These are phyloP conservation scores for Sanguinoderma infundibulare DNA, from an alignment of 1,284 basidiomycete species.

Conservation along the genomic window DNA sequence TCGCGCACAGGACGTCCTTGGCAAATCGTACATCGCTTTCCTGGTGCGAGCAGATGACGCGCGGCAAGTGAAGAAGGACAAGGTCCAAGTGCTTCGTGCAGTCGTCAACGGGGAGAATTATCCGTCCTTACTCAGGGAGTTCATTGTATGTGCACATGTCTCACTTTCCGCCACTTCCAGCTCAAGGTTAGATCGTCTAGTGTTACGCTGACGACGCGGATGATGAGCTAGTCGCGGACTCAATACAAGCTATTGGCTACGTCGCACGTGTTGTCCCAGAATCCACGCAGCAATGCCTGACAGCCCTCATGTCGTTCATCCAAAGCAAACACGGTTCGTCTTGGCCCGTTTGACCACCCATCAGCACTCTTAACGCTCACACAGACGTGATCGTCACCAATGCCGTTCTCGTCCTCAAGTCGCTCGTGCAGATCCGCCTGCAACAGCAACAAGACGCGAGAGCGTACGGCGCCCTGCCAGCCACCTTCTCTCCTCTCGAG, in stretches of 20 bases:
- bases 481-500: constrained; percentile 54
- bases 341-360: not conserved
- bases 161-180: not conserved
- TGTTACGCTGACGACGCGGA: constrained; percentile 79
- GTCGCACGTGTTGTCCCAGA: constrained; percentile 73
- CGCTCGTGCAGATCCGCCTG: constrained; percentile 75
- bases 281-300: constrained; percentile 72
- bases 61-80: constrained; percentile 67
- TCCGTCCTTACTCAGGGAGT: constrained; percentile 74
- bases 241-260: constrained; percentile 79
- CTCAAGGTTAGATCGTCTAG: constrained; percentile 41
- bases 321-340: constrained; percentile 71
- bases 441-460: constrained; percentile 35
- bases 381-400: constrained; percentile 75
- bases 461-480: constrained; percentile 24
- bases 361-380: not conserved
- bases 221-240: constrained; percentile 69
- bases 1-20: constrained; percentile 47
- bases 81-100: constrained; percentile 72
- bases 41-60: constrained; percentile 73
- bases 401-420: constrained; percentile 84
- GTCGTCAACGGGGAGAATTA: constrained; percentile 73
- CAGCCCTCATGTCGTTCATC: constrained; percentile 79
- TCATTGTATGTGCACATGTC: constrained; percentile 61
- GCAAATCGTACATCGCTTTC: constrained; percentile 65